A percentile compares a stretch with the other conserved stretches of the same genome.
These are phyloP conservation scores for Bruguiera hainesii DNA, from an alignment of 441 rosid genomes.

Conservation along the genomic window DNA sequence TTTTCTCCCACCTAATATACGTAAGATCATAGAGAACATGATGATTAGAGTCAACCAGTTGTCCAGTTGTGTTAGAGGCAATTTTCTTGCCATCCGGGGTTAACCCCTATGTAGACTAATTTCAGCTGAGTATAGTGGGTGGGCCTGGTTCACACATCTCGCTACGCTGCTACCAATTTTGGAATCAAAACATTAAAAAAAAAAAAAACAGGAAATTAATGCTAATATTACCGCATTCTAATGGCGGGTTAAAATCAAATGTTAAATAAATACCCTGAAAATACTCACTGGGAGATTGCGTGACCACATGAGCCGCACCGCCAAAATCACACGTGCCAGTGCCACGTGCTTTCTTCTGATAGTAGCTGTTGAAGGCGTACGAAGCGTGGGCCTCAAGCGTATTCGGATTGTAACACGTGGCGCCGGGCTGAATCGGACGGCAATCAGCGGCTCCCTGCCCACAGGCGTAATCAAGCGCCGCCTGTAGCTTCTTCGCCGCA, in stretches of 20 bases:
- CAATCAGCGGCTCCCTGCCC: constrained; percentile 91
- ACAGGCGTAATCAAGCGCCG: constrained; percentile 72
- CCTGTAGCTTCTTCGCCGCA: constrained; percentile 58
- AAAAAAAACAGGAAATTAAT: too few species aligned
- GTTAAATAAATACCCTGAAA: not conserved
- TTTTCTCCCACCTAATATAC: too few species aligned
- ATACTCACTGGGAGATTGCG: constrained; percentile 71
- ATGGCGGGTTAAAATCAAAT: not conserved
- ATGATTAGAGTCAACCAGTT: too few species aligned
- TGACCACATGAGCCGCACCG: constrained; percentile 72
- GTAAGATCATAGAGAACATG: too few species aligned
- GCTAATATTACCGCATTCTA: too few species aligned
- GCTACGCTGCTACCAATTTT: too few species aligned
- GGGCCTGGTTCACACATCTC: too few species aligned
- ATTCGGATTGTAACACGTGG: constrained; percentile 64
- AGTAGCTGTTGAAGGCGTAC: constrained; percentile 86
- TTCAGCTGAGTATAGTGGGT: too few species aligned
- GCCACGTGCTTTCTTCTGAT: constrained; percentile 65
- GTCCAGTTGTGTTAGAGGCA: too few species aligned
- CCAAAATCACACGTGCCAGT: constrained; percentile 76
- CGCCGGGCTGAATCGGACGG: constrained; percentile 59
- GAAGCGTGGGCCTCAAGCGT: constrained; percentile 85
- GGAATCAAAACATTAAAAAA: too few species aligned
- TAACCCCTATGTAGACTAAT: too few species aligned
- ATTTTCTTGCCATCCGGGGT: too few species aligned